These are phyloP conservation scores for Coniosporium tulheliwenetii DNA, from an alignment of 2,329 filamentous ascomycete species.

Conservation along the genomic window DNA sequence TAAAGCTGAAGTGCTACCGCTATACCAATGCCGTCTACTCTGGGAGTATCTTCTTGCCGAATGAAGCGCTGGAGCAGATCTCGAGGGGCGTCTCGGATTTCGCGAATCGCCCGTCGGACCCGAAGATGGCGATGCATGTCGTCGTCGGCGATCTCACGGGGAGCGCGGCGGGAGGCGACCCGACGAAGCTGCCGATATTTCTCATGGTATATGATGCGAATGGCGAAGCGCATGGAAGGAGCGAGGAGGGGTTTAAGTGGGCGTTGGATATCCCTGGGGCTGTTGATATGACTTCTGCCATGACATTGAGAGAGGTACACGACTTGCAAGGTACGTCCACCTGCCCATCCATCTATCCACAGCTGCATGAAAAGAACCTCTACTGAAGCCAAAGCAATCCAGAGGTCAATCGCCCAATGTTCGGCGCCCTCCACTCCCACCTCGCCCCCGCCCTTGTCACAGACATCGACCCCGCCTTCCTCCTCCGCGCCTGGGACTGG, in stretches of 20 bases:
- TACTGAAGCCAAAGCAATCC: constrained; percentile 6
- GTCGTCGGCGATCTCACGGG: constrained; percentile 2
- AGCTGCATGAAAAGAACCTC: not conserved
- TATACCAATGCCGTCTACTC: constrained; percentile 12
- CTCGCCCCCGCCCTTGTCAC: constrained; percentile 10
- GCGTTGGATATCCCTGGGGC: constrained; percentile 12
- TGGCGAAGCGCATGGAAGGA: constrained; percentile 15
- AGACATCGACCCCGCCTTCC: constrained; percentile 10
- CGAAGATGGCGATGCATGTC: constrained; percentile 15
- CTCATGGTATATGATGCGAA: constrained; percentile 15
- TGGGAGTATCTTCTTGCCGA: constrained; percentile 9
- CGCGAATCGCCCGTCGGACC: constrained; percentile 9
- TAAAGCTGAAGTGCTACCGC: constrained; percentile 12
- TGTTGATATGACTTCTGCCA: constrained; percentile 9
- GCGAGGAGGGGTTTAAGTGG: constrained; percentile 13
- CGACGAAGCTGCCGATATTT: constrained; percentile 10
- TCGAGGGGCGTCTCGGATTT: constrained; percentile 11
- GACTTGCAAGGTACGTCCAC: constrained; percentile 6
- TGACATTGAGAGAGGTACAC: constrained; percentile 10
- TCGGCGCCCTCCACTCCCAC: constrained; percentile 11
- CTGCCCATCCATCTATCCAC: not conserved
- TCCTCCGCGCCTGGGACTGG: constrained; percentile 13
- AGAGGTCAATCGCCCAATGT: constrained; percentile 3
- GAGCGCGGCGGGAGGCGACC: constrained; percentile 10
- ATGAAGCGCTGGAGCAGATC: constrained; percentile 7